These are phyloP conservation scores for Dissoconium aciculare DNA, from an alignment of 2,329 filamentous ascomycete species.

Conservation along the genomic window DNA sequence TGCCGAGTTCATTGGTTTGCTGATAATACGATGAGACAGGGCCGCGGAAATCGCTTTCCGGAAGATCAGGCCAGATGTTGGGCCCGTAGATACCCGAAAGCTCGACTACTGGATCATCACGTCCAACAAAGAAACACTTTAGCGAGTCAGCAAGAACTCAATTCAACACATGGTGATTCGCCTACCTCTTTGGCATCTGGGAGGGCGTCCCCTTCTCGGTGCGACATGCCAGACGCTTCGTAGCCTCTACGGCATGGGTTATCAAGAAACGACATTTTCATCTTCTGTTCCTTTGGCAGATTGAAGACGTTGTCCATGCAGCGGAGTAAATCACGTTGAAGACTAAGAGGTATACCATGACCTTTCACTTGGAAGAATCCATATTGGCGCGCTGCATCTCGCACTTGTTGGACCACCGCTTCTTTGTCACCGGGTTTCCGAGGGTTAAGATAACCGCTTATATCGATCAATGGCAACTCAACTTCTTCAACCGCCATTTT, in stretches of 20 bases:
- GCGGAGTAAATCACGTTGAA: background rate
- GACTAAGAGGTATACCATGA: background rate
- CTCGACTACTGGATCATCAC: background rate
- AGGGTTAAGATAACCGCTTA: background rate
- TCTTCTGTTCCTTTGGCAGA: background rate
- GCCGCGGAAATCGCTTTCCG: background rate
- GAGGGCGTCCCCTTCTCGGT: background rate
- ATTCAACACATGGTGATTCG: background rate
- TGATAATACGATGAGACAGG: background rate
- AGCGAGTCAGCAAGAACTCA: background rate
- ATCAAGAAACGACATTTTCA: background rate
- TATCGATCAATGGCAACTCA: too few species aligned
- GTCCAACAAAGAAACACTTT: background rate
- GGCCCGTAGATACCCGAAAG: background rate
- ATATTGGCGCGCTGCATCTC: background rate
- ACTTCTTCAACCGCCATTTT: too few species aligned
- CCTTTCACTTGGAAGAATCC: constrained; percentile 1
- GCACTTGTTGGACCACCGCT: background rate
- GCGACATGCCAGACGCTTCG: background rate
- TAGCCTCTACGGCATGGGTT: background rate
- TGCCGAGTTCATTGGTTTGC: background rate
- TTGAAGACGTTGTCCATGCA: background rate
- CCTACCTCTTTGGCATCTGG: constrained; percentile 1
- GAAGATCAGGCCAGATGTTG: background rate
- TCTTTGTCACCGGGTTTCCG: background rate